Conservation (phyloP, 306 rosid genomes). For the Malus sylvestris region DNA sequence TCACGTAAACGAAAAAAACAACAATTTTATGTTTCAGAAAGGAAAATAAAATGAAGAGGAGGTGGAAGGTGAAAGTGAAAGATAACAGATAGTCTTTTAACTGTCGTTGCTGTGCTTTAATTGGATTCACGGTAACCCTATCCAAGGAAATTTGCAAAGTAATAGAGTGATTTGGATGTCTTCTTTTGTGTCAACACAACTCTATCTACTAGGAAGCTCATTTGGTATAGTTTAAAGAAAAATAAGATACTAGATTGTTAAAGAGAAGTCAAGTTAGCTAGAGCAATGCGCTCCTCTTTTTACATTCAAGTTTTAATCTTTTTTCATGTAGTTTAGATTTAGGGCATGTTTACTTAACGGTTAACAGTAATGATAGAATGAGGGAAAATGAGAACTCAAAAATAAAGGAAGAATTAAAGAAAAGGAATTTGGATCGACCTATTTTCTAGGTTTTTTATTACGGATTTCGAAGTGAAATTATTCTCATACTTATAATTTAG, state of each 20-base stretch:
- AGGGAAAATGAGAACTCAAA: too few relatives aligned
- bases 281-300: accelerated
- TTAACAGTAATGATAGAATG: too few relatives aligned
- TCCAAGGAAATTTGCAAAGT: background rate
- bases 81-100: background rate
- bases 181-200: background rate
- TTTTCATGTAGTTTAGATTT: too few relatives aligned
- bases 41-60: background rate
- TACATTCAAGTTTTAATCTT: too few relatives aligned
- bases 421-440: too few relatives aligned
- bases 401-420: too few relatives aligned
- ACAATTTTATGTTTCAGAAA: background rate
- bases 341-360: too few relatives aligned
- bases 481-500: too few relatives aligned
- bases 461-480: too few relatives aligned
- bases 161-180: background rate
- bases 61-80: background rate
- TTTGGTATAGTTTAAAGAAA: background rate
- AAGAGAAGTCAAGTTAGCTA: background rate
- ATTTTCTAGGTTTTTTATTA: too few relatives aligned
- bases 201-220: background rate
- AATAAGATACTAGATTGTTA: too few relatives aligned
- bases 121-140: background rate
- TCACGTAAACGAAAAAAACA: background rate
- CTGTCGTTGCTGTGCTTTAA: background rate